These are phyloP conservation scores for Musa acuminata DNA, from an alignment of 176 grass and related monocot species.

Conservation along the genomic window DNA sequence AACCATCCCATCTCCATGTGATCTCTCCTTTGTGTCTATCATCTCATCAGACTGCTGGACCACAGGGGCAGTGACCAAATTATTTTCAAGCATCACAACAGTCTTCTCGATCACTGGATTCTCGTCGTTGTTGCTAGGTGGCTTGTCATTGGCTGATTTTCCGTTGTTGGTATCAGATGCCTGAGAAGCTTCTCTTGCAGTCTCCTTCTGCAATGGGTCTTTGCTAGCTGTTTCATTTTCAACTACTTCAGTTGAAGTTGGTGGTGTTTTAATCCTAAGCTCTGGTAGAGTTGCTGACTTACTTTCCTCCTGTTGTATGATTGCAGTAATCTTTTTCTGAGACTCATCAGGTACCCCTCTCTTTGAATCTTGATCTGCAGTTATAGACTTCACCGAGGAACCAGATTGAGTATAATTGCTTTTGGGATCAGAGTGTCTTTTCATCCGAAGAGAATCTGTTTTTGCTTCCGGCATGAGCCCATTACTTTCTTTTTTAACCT, in stretches of 20 bases:
- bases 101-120: slow-evolving; percentile 56
- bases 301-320: slow-evolving; percentile 53
- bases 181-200: slow-evolving; percentile 24
- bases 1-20: slow-evolving; percentile 21
- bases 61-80: slow-evolving; percentile 24
- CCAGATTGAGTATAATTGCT: slow-evolving; percentile 20
- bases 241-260: slow-evolving; percentile 7
- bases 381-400: slow-evolving; percentile 14
- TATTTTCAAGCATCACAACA: slow-evolving; percentile 53
- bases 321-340: slow-evolving; percentile 65
- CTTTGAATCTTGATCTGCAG: slow-evolving; percentile 21
- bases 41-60: slow-evolving; percentile 14
- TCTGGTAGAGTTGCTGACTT: slow-evolving; percentile 79
- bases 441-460: slow-evolving; percentile 24
- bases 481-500: slow-evolving; percentile 46
- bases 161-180: slow-evolving; percentile 13
- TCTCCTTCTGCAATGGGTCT: slow-evolving; percentile 20
- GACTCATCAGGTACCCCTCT: slow-evolving; percentile 39
- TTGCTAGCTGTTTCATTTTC: slow-evolving; percentile 23
- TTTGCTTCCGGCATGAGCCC: slow-evolving; percentile 22
- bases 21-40: slow-evolving; percentile 19
- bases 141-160: slow-evolving; percentile 16
- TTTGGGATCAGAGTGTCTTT: slow-evolving; percentile 61
- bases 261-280: slow-evolving; percentile 32
- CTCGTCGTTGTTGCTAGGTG: slow-evolving; percentile 30